Evolutionary conservation across 129 eudicot genomes (phyloP), one percentile per base, ranked within the genome.

Genomic region (Flaveria sonorensis): DNA sequence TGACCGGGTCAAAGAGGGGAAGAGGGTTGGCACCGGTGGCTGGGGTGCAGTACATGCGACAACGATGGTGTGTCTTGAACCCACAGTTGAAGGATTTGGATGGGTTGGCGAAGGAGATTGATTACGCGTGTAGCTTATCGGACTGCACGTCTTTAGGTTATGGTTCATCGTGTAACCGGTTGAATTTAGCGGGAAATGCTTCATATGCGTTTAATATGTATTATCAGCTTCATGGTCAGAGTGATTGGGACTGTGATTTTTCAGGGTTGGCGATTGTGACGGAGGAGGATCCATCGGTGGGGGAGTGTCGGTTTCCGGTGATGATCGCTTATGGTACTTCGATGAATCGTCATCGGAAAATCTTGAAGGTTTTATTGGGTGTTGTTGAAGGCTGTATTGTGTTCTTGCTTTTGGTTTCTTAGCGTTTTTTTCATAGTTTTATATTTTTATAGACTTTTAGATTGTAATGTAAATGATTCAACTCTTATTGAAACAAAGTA

Each of bases 191-290:
- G 1, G 88, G 86, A 3, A 93, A 93, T 55, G 96, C 97, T 40
- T 90, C 97, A 0, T 93, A 87, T 68, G 98, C 97, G 18, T 93
- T 90, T 62, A 93, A 93, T 65, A 93, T 93, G 98, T 93, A 93
- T n/a, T 90, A 90, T 81, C 97, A 93, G 28, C 72, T 93, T 20
- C 85, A 87, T 6, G 71, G 83, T 53, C 97, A 93, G 86, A 77
- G 87, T 15, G 82, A 59, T 1, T 84, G 88, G 92, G 96, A 85
- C 68, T 93, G 98, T 26, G 95, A 90, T 63, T 93, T 93, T 74
- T 73, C 87, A 3, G 98, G 97, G 43, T 77, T 87, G 79, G 92
- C 88, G 24, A 45, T 68, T 70, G 30, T 88, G 72, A 90, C 97
- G 1, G 78, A 82, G 14, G 81, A 87, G 68, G 97, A 93, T 79